Conservation (phyloP, 352 stramenopile species). For the Peronospora farinosa region DNA sequence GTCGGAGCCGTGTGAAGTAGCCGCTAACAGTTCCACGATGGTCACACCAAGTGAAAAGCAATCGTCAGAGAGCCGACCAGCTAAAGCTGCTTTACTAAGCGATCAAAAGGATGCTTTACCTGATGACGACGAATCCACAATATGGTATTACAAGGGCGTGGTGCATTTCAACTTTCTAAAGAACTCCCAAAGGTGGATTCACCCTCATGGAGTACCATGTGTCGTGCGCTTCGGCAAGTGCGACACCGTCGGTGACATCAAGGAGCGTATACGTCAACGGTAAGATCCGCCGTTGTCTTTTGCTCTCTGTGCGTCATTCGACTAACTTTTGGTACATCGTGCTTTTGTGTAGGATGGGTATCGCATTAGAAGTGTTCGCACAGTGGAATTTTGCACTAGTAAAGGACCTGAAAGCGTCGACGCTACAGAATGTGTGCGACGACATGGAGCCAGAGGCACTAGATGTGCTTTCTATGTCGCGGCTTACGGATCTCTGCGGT, state of each 20-base stretch:
- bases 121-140: conserved; percentile 15
- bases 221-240: conserved; percentile 55
- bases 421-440: conserved; percentile 44
- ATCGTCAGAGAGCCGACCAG: not conserved
- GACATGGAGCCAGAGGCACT: conserved; percentile 55
- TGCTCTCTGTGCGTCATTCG: conserved; percentile 9
- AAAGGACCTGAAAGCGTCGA: conserved; percentile 69
- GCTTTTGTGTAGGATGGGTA: conserved; percentile 46
- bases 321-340: conserved; percentile 7
- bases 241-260: conserved; percentile 63
- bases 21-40: not conserved
- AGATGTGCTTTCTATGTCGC: conserved; percentile 50
- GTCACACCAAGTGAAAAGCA: not conserved
- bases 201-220: conserved; percentile 63
- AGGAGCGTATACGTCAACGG: conserved; percentile 62
- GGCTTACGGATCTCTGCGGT: conserved; percentile 55
- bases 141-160: conserved; percentile 51
- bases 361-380: conserved; percentile 56
- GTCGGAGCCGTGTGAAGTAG: not conserved
- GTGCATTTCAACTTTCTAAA: conserved; percentile 72
- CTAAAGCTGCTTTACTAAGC: not conserved
- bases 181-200: conserved; percentile 56
- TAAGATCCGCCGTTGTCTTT: conserved; percentile 15
- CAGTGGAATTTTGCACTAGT: conserved; percentile 72
- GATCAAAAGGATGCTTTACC: not conserved